phyloP scores from a whole-genome alignment of 306 rosid species.

The Vicia faba region DNA sequence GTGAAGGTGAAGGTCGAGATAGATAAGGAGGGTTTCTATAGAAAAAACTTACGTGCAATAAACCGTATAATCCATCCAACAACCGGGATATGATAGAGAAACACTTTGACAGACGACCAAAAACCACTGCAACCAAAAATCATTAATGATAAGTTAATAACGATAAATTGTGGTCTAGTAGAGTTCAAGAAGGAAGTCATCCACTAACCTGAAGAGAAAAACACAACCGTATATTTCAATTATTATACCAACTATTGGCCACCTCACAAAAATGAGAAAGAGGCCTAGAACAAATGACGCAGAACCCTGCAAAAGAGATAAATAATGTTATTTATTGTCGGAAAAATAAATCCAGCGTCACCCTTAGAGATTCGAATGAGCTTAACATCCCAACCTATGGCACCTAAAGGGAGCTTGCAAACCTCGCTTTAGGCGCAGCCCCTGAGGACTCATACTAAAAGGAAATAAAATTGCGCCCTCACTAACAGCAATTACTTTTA shows the following conservation, averaged over 20 bases:
- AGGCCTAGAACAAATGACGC: conserved; percentile 86
- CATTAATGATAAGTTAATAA: conserved; percentile 29
- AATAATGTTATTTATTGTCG: too few species aligned
- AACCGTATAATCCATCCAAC: conserved; percentile 83
- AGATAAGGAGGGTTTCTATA: conserved; percentile 9
- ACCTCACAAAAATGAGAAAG: conserved; percentile 85
- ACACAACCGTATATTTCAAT: conserved; percentile 74
- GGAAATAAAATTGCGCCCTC: too few species aligned
- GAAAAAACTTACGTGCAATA: conserved; percentile 63
- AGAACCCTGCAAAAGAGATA: conserved; percentile 71
- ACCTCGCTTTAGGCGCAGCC: too few species aligned
- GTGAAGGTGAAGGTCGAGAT: not conserved
- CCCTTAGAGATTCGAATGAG: too few species aligned
- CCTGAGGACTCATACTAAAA: too few species aligned
- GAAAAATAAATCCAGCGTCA: too few species aligned
- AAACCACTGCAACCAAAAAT: conserved; percentile 69
- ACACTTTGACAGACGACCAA: conserved; percentile 77
- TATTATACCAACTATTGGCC: conserved; percentile 84
- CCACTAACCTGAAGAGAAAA: conserved; percentile 82
- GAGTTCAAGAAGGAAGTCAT: conserved; percentile 37
- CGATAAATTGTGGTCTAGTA: conserved; percentile 10
- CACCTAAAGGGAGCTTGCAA: too few species aligned
- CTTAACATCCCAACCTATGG: too few species aligned
- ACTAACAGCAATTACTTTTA: too few species aligned
- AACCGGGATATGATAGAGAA: conserved; percentile 76